phyloP scores from a whole-genome alignment of 345 rosid genomes.

The Gossypium anomalum region DNA sequence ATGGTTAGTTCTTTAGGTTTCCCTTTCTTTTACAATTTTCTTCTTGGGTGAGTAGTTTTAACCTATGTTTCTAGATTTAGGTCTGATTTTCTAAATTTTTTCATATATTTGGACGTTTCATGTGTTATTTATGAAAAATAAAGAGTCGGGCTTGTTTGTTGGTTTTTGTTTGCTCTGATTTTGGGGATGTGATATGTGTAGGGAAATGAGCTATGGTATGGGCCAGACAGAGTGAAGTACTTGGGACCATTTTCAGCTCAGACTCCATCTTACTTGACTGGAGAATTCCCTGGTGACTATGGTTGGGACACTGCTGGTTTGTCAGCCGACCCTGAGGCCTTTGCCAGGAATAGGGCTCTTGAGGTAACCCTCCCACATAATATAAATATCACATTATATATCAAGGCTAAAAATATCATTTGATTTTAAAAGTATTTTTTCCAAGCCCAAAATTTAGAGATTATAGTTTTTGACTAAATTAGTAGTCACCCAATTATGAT shows the following conservation, averaged over 20 bases:
- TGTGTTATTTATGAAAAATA: too few species aligned
- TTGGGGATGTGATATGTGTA: slow-evolving; percentile 16
- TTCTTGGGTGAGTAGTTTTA: background rate
- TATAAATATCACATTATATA: too few species aligned
- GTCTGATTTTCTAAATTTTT: too few species aligned
- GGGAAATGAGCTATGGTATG: slow-evolving; percentile 91
- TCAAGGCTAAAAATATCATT: too few species aligned
- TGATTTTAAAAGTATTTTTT: too few species aligned
- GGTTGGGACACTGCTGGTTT: slow-evolving; percentile 99
- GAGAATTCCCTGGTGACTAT: slow-evolving; percentile 95
- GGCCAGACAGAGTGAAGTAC: slow-evolving; percentile 94
- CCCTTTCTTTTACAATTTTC: background rate
- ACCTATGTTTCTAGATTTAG: background rate
- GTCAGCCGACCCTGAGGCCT: slow-evolving; percentile 97
- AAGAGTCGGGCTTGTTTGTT: too few species aligned
- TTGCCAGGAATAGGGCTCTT: slow-evolving; percentile 95
- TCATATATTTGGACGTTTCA: too few species aligned
- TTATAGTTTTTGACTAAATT: too few species aligned
- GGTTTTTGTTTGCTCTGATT: background rate
- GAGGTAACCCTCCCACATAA: slow-evolving; percentile 42
- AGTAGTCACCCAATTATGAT: too few species aligned
- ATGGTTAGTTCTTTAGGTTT: slow-evolving; percentile 41
- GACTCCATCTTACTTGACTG: slow-evolving; percentile 87
- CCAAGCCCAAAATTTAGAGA: too few species aligned
- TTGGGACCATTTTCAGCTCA: slow-evolving; percentile 98